Percentiles rank a stretch among this genome's conserved stretches.
phyloP scores from a whole-genome alignment of 1,284 basidiomycete genomes.

The Tilletia horrida region DNA sequence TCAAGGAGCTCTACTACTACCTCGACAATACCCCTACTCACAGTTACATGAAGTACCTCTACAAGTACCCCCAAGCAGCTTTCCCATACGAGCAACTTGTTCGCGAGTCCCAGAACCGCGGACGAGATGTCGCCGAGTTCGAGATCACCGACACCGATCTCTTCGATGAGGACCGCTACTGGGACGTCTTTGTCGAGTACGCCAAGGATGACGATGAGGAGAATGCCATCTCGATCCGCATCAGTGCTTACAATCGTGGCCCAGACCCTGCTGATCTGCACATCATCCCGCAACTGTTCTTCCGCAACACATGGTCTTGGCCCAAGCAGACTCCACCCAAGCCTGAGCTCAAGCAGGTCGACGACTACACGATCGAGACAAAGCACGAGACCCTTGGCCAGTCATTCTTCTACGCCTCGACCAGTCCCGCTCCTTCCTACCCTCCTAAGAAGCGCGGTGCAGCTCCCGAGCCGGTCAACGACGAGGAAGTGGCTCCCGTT shows the following conservation, averaged over 20 bases:
- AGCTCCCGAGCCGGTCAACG: conserved; percentile 52
- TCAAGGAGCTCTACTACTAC: conserved; percentile 97
- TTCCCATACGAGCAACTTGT: conserved; percentile 94
- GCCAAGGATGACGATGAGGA: conserved; percentile 92
- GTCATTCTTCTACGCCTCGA: conserved; percentile 77
- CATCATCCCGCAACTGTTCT: conserved; percentile 91
- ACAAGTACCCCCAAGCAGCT: conserved; percentile 90
- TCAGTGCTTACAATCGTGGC: conserved; percentile 93
- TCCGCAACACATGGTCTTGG: conserved; percentile 98
- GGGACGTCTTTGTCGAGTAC: conserved; percentile 83
- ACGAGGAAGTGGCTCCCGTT: conserved; percentile 58
- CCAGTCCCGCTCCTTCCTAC: conserved; percentile 82
- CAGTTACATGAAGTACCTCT: conserved; percentile 98
- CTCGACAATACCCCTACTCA: conserved; percentile 96
- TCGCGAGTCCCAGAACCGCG: conserved; percentile 74
- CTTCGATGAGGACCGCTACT: conserved; percentile 90
- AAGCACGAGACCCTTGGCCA: conserved; percentile 64
- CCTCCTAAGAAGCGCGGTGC: conserved; percentile 62
- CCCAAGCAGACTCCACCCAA: conserved; percentile 71
- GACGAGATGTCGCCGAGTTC: conserved; percentile 81
- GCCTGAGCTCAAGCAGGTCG: conserved; percentile 64
- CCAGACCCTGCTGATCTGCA: conserved; percentile 93
- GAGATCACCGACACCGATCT: conserved; percentile 88
- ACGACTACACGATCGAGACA: conserved; percentile 61
- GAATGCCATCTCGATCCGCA: conserved; percentile 83